These are phyloP conservation scores for Ophiostoma piceae DNA, from an alignment of 2,329 filamentous ascomycete species.

Conservation along the genomic window DNA sequence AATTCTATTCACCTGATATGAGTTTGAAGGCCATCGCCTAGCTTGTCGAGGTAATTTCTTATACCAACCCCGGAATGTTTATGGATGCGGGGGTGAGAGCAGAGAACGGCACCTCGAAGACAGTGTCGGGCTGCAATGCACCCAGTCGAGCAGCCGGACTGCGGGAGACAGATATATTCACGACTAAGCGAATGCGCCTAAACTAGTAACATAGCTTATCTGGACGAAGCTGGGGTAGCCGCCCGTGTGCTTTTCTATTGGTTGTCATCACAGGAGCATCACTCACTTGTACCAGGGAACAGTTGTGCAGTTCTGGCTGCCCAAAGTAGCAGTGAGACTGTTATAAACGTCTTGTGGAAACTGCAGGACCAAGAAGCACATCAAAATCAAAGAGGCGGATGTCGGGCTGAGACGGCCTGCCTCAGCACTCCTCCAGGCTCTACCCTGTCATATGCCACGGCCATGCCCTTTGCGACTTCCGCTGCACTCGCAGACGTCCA, in stretches of 20 bases:
- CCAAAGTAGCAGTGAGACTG: background rate
- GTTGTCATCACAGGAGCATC: background rate
- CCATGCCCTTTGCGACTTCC: background rate
- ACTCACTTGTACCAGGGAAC: background rate
- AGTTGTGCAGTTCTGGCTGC: background rate
- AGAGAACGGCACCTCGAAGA: no score
- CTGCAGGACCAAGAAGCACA: background rate
- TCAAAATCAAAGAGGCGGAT: background rate
- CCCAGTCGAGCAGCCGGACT: background rate
- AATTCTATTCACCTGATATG: no score
- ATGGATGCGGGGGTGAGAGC: background rate
- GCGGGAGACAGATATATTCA: background rate
- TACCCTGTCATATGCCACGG: background rate
- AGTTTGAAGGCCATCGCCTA: background rate
- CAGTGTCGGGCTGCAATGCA: background rate
- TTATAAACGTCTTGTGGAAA: background rate
- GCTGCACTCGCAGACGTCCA: background rate
- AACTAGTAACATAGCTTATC: background rate
- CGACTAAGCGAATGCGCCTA: background rate
- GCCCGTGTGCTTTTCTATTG: background rate
- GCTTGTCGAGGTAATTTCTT: background rate
- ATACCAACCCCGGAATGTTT: background rate
- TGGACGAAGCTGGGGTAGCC: background rate
- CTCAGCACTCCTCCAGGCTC: background rate
- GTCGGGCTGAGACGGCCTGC: background rate